Evolutionary conservation across 75 land plant species (phyloP).

Genomic region (Pinus taeda): DNA sequence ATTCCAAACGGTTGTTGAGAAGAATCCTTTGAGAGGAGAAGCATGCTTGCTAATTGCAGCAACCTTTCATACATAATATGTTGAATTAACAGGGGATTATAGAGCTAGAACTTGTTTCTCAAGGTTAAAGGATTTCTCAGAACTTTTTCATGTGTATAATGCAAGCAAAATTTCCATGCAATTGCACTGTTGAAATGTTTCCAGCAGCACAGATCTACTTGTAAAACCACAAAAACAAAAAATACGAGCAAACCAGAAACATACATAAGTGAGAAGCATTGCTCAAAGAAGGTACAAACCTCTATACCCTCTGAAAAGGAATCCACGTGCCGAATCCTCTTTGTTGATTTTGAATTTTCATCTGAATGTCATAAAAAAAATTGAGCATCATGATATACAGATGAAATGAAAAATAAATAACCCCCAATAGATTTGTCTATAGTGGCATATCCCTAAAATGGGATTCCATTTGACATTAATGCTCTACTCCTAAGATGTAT

Average conservation of each 20-base stretch:
- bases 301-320: slow-evolving; percentile 3
- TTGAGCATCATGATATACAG: neutral
- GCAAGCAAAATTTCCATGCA: neutral
- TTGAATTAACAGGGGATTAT: too few species aligned
- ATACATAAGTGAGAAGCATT: neutral
- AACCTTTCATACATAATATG: neutral
- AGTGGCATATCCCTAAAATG: too few species aligned
- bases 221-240: neutral
- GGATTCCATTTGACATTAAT: too few species aligned
- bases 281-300: neutral
- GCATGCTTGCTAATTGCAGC: neutral
- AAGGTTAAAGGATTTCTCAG: neutral
- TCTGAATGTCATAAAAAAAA: slow-evolving; percentile 1
- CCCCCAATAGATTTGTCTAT: neutral
- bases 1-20: too few species aligned
- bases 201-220: neutral
- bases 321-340: slow-evolving; percentile 5
- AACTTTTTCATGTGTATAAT: neutral
- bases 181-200: neutral
- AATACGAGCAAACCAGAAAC: neutral
- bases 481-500: neutral
- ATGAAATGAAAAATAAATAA: neutral
- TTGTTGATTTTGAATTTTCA: neutral
- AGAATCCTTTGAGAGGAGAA: neutral
- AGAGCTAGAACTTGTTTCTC: neutral